A percentile compares a stretch with the other conserved stretches of the same genome.
phyloP scores from a whole-genome alignment of 2,329 filamentous ascomycete species.

The Hypocreales sp. region DNA sequence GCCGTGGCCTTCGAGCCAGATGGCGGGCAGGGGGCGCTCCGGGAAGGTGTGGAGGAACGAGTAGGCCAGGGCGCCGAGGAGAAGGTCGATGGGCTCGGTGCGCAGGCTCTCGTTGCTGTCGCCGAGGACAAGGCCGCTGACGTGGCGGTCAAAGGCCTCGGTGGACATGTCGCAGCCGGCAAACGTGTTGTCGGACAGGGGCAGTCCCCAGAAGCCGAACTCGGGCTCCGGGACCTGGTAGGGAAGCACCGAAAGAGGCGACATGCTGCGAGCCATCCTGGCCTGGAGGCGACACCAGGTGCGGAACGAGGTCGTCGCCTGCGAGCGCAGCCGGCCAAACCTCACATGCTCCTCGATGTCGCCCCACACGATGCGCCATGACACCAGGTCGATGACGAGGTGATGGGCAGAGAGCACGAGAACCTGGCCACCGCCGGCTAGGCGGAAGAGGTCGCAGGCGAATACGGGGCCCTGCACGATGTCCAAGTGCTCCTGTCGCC shows the following conservation, averaged over 20 bases:
- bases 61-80: conserved; percentile 16
- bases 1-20: conserved; percentile 26
- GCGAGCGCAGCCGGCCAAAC: conserved; percentile 2
- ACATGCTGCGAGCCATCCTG: conserved; percentile 1
- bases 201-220: conserved; percentile 6
- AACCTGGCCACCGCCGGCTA: conserved; percentile 2
- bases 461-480: conserved; percentile 8
- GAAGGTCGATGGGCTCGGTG: conserved; percentile 22
- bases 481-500: conserved; percentile 3
- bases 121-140: conserved; percentile 5
- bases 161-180: conserved; percentile 1
- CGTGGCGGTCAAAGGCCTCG: conserved; percentile 3
- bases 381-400: conserved; percentile 27
- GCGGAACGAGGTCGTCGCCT: conserved; percentile 15
- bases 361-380: conserved; percentile 22
- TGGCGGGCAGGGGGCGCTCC: conserved; percentile 15
- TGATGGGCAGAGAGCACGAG: conserved; percentile 6
- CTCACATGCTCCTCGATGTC: conserved; percentile 6
- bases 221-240: conserved; percentile 5
- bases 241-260: conserved; percentile 3
- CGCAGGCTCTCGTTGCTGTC: conserved; percentile 13
- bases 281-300: conserved; percentile 13
- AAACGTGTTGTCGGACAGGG: conserved; percentile 3
- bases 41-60: conserved; percentile 19
- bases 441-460: conserved; percentile 6